These are phyloP conservation scores for Alternaria gansuensis DNA, from an alignment of 2,329 filamentous ascomycete species.

Conservation along the genomic window DNA sequence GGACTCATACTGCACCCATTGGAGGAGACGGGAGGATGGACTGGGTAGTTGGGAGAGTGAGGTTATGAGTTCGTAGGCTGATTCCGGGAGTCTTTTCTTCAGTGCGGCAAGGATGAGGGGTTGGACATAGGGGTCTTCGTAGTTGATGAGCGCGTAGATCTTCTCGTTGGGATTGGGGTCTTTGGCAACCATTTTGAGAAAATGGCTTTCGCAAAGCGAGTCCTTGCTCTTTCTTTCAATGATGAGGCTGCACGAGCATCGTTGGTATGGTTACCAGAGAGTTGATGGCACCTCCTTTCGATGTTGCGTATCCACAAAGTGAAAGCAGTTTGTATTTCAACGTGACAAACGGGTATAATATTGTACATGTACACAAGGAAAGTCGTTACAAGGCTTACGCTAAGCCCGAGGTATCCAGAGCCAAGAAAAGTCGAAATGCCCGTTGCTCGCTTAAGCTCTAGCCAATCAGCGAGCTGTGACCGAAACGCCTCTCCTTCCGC, in stretches of 20 bases:
- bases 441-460: conserved; percentile 43
- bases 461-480: conserved; percentile 40
- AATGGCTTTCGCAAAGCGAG: not conserved
- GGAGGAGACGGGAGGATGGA: conserved; percentile 65
- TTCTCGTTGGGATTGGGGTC: conserved; percentile 6
- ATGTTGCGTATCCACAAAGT: not conserved
- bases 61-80: conserved; percentile 65
- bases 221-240: not conserved
- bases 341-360: conserved; percentile 16
- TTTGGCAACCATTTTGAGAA: not conserved
- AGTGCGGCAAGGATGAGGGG: conserved; percentile 82
- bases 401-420: conserved; percentile 23
- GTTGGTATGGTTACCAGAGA: not conserved
- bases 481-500: conserved; percentile 29
- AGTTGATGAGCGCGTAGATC: conserved; percentile 78
- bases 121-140: conserved; percentile 89
- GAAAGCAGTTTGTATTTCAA: not conserved
- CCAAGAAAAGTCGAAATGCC: conserved; percentile 33
- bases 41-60: conserved; percentile 59
- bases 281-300: not conserved
- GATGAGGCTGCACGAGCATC: not conserved
- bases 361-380: conserved; percentile 28
- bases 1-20: conserved; percentile 86
- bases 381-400: conserved; percentile 30
- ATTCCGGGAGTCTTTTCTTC: conserved; percentile 65